These are phyloP conservation scores for Phyllostachys edulis DNA, from an alignment of 176 grass and related monocot genomes.

Conservation along the genomic window DNA sequence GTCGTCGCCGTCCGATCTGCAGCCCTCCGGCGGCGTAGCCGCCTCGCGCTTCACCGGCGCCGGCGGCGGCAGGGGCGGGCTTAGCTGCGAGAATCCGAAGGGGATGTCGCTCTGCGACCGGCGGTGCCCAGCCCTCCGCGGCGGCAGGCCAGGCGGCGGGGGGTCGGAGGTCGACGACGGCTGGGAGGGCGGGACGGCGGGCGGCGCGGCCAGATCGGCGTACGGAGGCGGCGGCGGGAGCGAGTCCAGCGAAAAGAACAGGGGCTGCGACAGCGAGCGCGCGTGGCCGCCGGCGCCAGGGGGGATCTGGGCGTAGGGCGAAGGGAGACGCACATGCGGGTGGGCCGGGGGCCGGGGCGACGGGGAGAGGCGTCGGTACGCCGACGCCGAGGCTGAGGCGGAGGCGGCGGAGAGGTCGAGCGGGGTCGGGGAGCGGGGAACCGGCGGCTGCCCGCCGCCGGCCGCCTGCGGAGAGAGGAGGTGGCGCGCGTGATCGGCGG, in stretches of 20 bases:
- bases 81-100: constrained; percentile 54
- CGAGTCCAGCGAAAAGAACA: constrained; percentile 79
- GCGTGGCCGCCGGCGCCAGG: constrained; percentile 41
- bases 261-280: constrained; percentile 71
- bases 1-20: constrained; percentile 47
- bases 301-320: constrained; percentile 66
- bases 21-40: neutral
- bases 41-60: constrained; percentile 56
- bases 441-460: constrained; percentile 26
- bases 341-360: constrained; percentile 43
- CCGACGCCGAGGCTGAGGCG: neutral
- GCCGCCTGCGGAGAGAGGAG: constrained; percentile 25
- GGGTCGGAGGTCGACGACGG: constrained; percentile 43
- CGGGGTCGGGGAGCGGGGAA: constrained; percentile 48
- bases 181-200: constrained; percentile 37
- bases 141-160: constrained; percentile 57
- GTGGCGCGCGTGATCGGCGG: constrained; percentile 27
- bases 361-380: constrained; percentile 41
- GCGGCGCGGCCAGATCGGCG: constrained; percentile 44
- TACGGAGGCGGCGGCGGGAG: constrained; percentile 56
- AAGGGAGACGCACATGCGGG: constrained; percentile 47
- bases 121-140: constrained; percentile 51
- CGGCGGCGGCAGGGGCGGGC: constrained; percentile 43
- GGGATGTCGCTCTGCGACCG: constrained; percentile 86
- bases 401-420: constrained; percentile 40